Evolutionary conservation across 1,284 basidiomycete species (phyloP), one percentile per base, ranked within the genome.

Genomic region (Thelephora terrestris): DNA sequence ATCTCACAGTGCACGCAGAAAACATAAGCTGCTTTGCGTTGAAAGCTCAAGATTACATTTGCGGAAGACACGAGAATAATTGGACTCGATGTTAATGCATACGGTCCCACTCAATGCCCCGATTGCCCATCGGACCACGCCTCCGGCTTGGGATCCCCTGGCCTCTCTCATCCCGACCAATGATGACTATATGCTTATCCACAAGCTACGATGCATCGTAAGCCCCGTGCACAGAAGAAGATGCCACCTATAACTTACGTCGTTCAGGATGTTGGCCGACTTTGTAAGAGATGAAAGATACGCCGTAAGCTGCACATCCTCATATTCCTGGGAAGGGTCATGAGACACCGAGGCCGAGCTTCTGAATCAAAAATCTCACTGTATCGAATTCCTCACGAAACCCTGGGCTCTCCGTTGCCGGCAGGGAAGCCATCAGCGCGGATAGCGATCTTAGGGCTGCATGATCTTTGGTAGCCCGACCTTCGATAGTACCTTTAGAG

Each of bases 291-390:
- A 79, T 0, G 91, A 85, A 16, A 99, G 73, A 64, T 93, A 91
- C 7, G 85, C 81, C 1, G 91, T 96, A 21, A 99, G 71, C 54
- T 97, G 89, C 7, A 94, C 91, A 62, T 99, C 94, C 61, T 90
- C 87, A 65, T 94, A 91, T 76, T 99, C 95, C 91, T 95, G 55
- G 21, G n/a, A 46, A 47, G 9, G 36, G 5, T 12, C 24, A 53
- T 50, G 43, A 25, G 34, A 44, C 34, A 32, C 44, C 36, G 42
- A 43, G 44, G 43, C 51, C 24, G 18, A 44, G 24, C 24, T 45
- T 29, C 21, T 49, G 47, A 42, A 34, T 4, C 40, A 20, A 2
- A 66, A 9, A 32, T 7, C 77, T 49, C 54, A 91, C 91, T 1
- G 84, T 91, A 50, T 86, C 74, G 55, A 93, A 92, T 65, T 96